Percentiles rank a stretch among this genome's conserved stretches.
Evolutionary conservation across 2,329 filamentous ascomycete genomes (phyloP).

Genomic region (Clonostachys solani): DNA sequence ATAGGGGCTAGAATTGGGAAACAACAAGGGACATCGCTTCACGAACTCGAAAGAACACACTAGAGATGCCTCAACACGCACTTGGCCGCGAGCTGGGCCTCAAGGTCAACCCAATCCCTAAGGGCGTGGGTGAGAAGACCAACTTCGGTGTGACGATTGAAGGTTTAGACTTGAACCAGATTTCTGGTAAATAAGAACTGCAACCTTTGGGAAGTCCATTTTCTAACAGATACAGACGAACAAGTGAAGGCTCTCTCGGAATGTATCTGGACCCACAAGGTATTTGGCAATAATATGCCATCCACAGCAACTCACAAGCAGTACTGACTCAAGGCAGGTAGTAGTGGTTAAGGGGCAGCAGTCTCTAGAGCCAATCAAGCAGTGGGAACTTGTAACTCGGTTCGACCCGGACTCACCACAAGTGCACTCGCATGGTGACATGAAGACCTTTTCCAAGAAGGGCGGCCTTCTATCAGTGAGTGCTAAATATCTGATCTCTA

Average conservation of each 20-base stretch:
- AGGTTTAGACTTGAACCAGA: constrained; percentile 28
- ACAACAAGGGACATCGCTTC: no score
- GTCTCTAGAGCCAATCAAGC: constrained; percentile 30
- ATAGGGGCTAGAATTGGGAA: no score
- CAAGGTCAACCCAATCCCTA: constrained; percentile 8
- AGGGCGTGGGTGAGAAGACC: constrained; percentile 24
- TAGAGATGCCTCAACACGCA: no score
- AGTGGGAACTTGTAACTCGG: constrained; percentile 37
- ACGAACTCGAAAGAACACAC: no score
- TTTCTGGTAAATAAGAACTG: constrained; percentile 14
- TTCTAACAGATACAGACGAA: constrained; percentile 15
- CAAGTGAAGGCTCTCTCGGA: constrained; percentile 28
- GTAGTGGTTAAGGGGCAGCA: constrained; percentile 35
- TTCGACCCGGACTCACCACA: constrained; percentile 33
- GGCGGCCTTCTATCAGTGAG: constrained; percentile 30
- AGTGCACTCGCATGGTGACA: constrained; percentile 34
- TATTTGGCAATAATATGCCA: no score
- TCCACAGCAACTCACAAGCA: no score
- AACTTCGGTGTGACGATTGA: constrained; percentile 28
- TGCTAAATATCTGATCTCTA: background rate
- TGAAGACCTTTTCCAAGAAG: constrained; percentile 31
- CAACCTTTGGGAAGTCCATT: no score
- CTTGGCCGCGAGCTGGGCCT: background rate
- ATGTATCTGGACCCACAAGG: constrained; percentile 35
- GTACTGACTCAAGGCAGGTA: constrained; percentile 5